These are phyloP conservation scores for Castanospermum australe DNA, from an alignment of 306 rosid species.

Conservation along the genomic window DNA sequence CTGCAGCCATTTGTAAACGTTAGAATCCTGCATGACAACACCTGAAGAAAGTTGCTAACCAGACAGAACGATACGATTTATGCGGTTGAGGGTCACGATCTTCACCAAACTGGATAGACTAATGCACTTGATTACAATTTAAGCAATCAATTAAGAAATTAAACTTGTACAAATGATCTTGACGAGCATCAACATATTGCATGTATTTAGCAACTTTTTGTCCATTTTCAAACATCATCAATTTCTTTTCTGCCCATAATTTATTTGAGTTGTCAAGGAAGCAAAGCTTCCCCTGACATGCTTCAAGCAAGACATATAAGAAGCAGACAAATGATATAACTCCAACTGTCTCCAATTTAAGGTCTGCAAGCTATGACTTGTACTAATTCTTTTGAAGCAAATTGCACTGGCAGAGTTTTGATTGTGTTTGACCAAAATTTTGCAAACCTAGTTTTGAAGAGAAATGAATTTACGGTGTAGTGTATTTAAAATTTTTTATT, in stretches of 20 bases:
- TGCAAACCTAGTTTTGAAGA: too few relatives aligned
- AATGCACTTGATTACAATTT: not conserved
- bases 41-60: constrained; percentile 5
- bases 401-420: constrained; percentile 21
- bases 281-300: constrained; percentile 14
- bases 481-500: too few relatives aligned
- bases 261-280: constrained; percentile 32
- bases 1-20: not conserved
- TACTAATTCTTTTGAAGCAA: too few relatives aligned
- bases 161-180: constrained; percentile 12
- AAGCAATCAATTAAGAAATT: constrained; percentile 25
- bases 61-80: not conserved
- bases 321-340: constrained; percentile 31
- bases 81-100: too few relatives aligned
- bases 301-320: constrained; percentile 28
- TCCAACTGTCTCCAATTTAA: not conserved
- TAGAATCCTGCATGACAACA: not conserved
- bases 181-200: constrained; percentile 16
- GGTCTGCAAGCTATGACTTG: not conserved
- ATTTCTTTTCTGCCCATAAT: constrained; percentile 25
- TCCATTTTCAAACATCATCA: constrained; percentile 26
- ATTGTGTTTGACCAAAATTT: too few relatives aligned
- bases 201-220: constrained; percentile 25
- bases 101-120: too few relatives aligned
- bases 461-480: too few relatives aligned